A percentile compares a stretch with the other conserved stretches of the same genome.
phyloP scores from a whole-genome alignment of 345 rosid species.

The Raphanus raphanistrum region DNA sequence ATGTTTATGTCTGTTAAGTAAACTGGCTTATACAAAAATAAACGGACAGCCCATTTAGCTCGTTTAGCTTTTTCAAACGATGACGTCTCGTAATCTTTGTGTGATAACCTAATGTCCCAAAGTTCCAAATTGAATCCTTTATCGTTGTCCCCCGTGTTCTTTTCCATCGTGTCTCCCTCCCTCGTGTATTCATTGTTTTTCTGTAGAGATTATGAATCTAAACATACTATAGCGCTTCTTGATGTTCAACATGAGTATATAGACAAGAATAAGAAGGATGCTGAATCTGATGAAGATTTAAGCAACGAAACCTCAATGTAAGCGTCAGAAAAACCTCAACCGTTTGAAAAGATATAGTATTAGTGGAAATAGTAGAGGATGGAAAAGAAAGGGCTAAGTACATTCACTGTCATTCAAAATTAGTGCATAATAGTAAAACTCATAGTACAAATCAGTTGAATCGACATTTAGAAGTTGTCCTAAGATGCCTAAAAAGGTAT shows the following conservation, averaged over 20 bases:
- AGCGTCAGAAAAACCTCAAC: not conserved
- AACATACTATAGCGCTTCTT: not conserved
- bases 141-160: too few relatives aligned
- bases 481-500: not conserved
- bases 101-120: too few relatives aligned
- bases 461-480: not conserved
- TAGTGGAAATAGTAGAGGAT: not conserved
- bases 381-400: not conserved
- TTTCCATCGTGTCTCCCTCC: too few relatives aligned
- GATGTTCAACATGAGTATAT: not conserved
- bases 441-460: not conserved
- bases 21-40: too few relatives aligned
- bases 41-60: too few relatives aligned
- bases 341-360: not conserved
- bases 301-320: not conserved
- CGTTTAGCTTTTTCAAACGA: too few relatives aligned
- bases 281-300: not conserved
- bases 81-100: too few relatives aligned
- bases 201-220: not conserved
- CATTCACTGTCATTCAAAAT: not conserved
- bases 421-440: not conserved
- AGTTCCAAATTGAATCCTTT: too few relatives aligned
- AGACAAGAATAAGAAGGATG: not conserved
- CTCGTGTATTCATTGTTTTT: too few relatives aligned
- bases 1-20: too few relatives aligned